Evolutionary conservation across 148 eudicot genomes (phyloP).

Genomic region (Diospyros lotus): DNA sequence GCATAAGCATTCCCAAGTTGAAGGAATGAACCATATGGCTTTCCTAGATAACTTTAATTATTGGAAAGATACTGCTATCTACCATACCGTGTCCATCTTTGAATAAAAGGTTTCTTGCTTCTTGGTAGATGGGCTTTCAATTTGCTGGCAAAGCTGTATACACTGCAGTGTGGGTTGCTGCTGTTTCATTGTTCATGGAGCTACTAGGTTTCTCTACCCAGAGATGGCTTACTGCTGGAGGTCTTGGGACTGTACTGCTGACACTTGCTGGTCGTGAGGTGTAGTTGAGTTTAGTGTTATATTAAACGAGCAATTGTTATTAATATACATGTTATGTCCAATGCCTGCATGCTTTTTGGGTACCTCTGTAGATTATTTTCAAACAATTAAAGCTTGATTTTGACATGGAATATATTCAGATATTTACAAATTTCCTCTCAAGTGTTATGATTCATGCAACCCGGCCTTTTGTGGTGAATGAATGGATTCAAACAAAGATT

Average conservation of each 20-base stretch:
- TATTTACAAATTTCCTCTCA: conserved; percentile 89
- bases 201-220: conserved; percentile 92
- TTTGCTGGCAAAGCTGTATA: conserved; percentile 93
- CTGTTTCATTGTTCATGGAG: conserved; percentile 86
- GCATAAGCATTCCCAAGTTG: not conserved
- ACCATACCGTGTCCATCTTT: not conserved
- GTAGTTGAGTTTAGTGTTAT: conserved; percentile 13
- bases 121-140: conserved; percentile 79
- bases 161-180: conserved; percentile 93
- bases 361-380: not conserved
- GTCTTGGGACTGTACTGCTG: conserved; percentile 90
- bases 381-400: not conserved
- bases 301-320: not conserved
- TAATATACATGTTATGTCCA: not conserved
- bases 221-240: conserved; percentile 93
- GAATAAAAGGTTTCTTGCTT: conserved; percentile 9
- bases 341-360: not conserved
- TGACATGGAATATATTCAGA: conserved; percentile 37
- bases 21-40: not conserved
- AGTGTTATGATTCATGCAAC: conserved; percentile 95
- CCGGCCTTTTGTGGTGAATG: conserved; percentile 76
- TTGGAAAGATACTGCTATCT: not conserved
- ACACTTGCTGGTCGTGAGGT: conserved; percentile 99
- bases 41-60: not conserved
- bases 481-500: conserved; percentile 88